Evolutionary conservation across 805 yeast species (phyloP), one percentile per base, ranked within the genome.

Genomic region (Dipodascus albidus): DNA sequence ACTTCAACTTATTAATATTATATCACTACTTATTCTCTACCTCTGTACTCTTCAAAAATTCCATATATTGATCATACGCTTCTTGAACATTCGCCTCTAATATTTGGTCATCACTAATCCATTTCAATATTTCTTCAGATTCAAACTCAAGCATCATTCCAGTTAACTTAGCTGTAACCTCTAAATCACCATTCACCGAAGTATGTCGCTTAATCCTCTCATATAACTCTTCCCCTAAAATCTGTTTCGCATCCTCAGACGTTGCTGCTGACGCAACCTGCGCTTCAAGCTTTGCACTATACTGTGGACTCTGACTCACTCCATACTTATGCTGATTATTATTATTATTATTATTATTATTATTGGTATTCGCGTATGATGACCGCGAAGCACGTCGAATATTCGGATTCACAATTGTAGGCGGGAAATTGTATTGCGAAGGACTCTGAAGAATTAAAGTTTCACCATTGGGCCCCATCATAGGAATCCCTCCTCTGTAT

Each of bases 71-170:
- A 70, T 87, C 82, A 65, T 81, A 79, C 62, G 96, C 97, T 71
- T 88, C 96, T 65, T 82, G 85, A 68, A 89, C 86, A 68, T 88
- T 91, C 67, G 81, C 79, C 73, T 81, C 82, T 76, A 90, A 84
- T 64, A 83, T 76, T 62, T 80, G 86, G 59, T 86, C 95, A 68
- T 87, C 88, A 66, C 85, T 89, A 69, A 90, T 79, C 77, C 90
- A 79, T 58, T 85, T 81, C 66, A 87, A 75, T 64, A 90, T 84
- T 72, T 87, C 95, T 64, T 81, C 81, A 69, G 83, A 83, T 66
- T 88, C 90, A 76, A 88, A 81, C 69, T 88, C 95, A 70, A 90
- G 79, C 78, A 90, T 80, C 91, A 90, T 87, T 74, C 96, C 96
- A 58, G 97, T 90, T 66, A 90, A 83, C 73, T 85, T 86, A 75